Evolutionary conservation across 352 stramenopile genomes (phyloP), one percentile per base, ranked within the genome.

Genomic region (Globisporangium cylindrosporum): DNA sequence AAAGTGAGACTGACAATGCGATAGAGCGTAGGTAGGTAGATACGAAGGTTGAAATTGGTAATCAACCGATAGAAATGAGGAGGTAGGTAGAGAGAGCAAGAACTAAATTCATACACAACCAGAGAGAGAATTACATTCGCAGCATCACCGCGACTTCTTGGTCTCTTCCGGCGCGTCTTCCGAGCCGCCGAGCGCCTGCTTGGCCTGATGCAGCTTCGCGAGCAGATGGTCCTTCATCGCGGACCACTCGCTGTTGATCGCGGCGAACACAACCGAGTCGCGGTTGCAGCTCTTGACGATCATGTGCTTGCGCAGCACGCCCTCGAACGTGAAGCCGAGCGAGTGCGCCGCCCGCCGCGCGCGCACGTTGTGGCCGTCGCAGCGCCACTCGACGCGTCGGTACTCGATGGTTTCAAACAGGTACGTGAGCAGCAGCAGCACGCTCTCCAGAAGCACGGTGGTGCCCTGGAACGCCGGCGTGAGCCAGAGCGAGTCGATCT

Each of bases 231-330:
- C 80, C 56, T 89, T 74, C 62, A 94, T 80, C 24, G 79, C 68
- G 0, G 70, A 72, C 91, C 91, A 97, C 55, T 97, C 89, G 66
- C 84, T 95, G 77, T 97, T 97, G 55, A 96, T 81, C 59, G 88
- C 78, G 57, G 88, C 75, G 66, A 97, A 96, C 2, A 95, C 67
- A 12, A 91, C 90, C 12, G 89, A 94, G 69, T 97, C 91, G 22
- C 80, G 76, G 59, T 97, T 97, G 71, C 86, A 87, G 6, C 86
- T 80, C 72, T 96, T 92, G 51, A 92, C 72, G 66, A 97, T 81
- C 63, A 81, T 79, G 71, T 97, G 88, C 69, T 97, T 97, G 10
- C 88, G 81, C 64, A 97, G 70, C 9, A 97, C 90, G 8, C 91
- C 91, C 75, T 97, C 91, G 64, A 97, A 92, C 10, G 78, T 81